A percentile compares a stretch with the other conserved stretches of the same genome.
Evolutionary conservation across 2,329 filamentous ascomycete genomes (phyloP).

Genomic region (Mycocentrospora acerina): DNA sequence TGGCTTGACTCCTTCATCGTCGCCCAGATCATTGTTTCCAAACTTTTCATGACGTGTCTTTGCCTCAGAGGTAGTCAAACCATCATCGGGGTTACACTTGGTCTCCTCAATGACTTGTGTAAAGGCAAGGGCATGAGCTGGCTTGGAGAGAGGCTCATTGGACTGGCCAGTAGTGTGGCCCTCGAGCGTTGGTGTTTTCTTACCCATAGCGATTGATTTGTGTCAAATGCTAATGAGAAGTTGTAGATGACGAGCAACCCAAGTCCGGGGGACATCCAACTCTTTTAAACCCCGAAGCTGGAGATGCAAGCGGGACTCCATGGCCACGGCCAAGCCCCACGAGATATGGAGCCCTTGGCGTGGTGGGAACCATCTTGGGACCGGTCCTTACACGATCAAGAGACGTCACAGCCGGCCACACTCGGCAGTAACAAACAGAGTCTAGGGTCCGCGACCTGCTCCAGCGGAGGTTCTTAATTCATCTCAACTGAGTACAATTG

Average conservation of each 20-base stretch:
- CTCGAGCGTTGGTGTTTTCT: conserved; percentile 38
- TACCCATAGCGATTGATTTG: conserved; percentile 37
- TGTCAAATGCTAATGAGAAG: conserved; percentile 24
- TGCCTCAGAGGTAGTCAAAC: conserved; percentile 64
- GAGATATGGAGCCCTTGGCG: conserved; percentile 31
- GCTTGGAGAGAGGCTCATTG: conserved; percentile 57
- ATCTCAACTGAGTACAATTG: conserved; percentile 9
- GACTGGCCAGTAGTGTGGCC: conserved; percentile 49
- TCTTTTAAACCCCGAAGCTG: conserved; percentile 31
- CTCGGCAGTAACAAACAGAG: conserved; percentile 19
- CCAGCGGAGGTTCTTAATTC: conserved; percentile 7
- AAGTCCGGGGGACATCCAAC: conserved; percentile 28
- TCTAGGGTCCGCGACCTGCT: conserved; percentile 11
- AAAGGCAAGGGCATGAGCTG: conserved; percentile 63
- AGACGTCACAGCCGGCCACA: conserved; percentile 29
- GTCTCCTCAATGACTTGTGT: conserved; percentile 58
- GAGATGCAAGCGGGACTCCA: conserved; percentile 22
- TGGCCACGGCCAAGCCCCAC: conserved; percentile 32
- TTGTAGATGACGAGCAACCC: conserved; percentile 31
- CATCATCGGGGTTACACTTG: conserved; percentile 65
- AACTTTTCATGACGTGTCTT: conserved; percentile 46
- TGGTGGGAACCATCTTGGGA: conserved; percentile 27
- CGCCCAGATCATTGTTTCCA: conserved; percentile 70
- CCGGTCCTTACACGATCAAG: conserved; percentile 15
- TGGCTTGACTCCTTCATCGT: conserved; percentile 68